These are phyloP conservation scores for Zygoascus ofunaensis DNA, from an alignment of 805 yeast species.

Conservation along the genomic window DNA sequence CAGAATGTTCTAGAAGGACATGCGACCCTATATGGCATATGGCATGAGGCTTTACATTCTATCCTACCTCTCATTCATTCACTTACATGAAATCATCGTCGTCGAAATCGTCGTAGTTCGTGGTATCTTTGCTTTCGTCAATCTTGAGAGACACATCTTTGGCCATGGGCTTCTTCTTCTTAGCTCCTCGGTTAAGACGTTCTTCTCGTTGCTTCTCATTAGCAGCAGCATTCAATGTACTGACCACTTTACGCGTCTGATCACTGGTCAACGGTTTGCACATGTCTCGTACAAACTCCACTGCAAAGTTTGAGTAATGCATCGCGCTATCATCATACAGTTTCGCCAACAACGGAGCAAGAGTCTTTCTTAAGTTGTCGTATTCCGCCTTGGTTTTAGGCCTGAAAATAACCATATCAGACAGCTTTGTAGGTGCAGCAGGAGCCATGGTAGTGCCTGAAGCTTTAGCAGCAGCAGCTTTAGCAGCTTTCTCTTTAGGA, in stretches of 20 bases:
- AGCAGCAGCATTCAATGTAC: constrained; percentile 70
- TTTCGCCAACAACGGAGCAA: constrained; percentile 50
- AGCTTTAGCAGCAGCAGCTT: constrained; percentile 23
- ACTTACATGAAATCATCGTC: constrained; percentile 37
- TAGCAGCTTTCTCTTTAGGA: constrained; percentile 41
- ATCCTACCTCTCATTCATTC: too few species aligned
- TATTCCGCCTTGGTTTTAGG: constrained; percentile 74
- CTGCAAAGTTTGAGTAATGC: constrained; percentile 67
- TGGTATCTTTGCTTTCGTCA: constrained; percentile 47
- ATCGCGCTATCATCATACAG: constrained; percentile 53
- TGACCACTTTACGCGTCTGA: constrained; percentile 72
- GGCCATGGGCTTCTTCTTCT: constrained; percentile 88
- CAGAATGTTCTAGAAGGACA: too few species aligned
- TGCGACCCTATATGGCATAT: too few species aligned
- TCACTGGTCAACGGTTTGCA: constrained; percentile 75
- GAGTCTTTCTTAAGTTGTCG: constrained; percentile 65
- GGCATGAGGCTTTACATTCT: too few species aligned
- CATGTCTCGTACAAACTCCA: constrained; percentile 79
- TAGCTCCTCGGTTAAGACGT: constrained; percentile 79
- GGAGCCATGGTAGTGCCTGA: constrained; percentile 31
- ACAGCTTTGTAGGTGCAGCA: constrained; percentile 30
- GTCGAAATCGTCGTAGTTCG: constrained; percentile 35
- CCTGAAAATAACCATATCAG: constrained; percentile 56
- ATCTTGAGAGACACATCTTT: constrained; percentile 58
- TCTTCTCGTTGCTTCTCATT: constrained; percentile 86